Evolutionary conservation across 176 grass and related monocot species (phyloP).

Genomic region (Aegilops sharonensis): DNA sequence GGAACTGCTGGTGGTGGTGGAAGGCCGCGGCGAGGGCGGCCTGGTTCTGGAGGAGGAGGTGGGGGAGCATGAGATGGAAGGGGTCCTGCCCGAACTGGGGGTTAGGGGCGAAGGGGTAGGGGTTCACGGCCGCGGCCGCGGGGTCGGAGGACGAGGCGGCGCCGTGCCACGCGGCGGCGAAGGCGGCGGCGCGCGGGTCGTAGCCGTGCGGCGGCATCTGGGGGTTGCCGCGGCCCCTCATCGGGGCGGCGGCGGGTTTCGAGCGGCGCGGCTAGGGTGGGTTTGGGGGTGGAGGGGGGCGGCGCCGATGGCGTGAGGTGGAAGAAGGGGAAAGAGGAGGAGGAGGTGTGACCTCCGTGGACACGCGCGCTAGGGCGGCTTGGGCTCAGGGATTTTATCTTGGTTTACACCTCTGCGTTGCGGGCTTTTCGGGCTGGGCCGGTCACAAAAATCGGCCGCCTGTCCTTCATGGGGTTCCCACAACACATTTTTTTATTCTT

Average conservation of each 20-base stretch:
- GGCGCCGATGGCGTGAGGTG: constrained; percentile 11
- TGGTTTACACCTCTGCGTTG: background rate
- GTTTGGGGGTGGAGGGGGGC: background rate
- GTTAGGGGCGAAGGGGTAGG: constrained; percentile 39
- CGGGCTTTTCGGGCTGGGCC: background rate
- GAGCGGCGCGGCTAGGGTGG: background rate
- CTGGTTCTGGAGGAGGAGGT: constrained; percentile 55
- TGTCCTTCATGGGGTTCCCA: background rate
- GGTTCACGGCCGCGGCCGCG: constrained; percentile 33
- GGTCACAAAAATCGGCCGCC: background rate
- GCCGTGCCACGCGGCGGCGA: constrained; percentile 8
- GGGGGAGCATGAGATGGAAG: constrained; percentile 5
- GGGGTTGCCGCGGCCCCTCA: constrained; percentile 23
- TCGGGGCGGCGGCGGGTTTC: background rate
- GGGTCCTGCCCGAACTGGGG: constrained; percentile 42
- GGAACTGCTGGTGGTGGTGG: constrained; percentile 16
- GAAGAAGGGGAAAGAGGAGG: background rate
- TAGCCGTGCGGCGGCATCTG: constrained; percentile 17
- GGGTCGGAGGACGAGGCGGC: constrained; percentile 24
- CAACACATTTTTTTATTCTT: no score
- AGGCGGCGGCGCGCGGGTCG: constrained; percentile 6
- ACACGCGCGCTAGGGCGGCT: background rate
- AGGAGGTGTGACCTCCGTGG: background rate
- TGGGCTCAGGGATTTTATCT: constrained; percentile 3
- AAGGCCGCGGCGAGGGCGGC: constrained; percentile 24